Evolutionary conservation across 176 grass and related monocot species (phyloP).

Genomic region (Eragrostis curvula): DNA sequence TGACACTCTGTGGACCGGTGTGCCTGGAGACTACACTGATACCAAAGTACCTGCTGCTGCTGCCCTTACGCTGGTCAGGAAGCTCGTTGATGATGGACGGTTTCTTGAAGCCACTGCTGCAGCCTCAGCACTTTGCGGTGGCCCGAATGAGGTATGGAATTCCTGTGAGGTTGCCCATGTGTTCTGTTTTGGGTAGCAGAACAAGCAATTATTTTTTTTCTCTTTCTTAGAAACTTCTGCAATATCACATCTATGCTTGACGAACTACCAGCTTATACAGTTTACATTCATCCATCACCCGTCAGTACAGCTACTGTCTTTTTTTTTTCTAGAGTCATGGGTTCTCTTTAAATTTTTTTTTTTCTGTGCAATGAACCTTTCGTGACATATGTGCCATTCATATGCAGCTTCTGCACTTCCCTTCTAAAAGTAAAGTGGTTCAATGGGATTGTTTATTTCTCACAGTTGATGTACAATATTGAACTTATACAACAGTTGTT

Average conservation of each 20-base stretch:
- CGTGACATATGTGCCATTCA: not conserved
- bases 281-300: too few species aligned
- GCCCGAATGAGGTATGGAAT: slow-evolving; percentile 49
- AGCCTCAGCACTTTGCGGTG: slow-evolving; percentile 52
- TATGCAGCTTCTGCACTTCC: too few species aligned
- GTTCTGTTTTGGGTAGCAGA: not conserved
- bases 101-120: slow-evolving; percentile 55
- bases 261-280: not conserved
- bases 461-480: not conserved
- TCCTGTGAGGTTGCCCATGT: not conserved
- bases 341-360: not conserved
- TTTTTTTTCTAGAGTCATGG: not conserved
- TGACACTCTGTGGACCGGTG: slow-evolving; percentile 63
- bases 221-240: not conserved
- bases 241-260: not conserved
- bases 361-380: not conserved
- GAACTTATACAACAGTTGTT: not conserved
- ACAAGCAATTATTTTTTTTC: slow-evolving; percentile 10
- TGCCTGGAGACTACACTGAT: slow-evolving; percentile 64
- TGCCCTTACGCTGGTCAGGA: slow-evolving; percentile 58
- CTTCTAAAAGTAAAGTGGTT: not conserved
- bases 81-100: slow-evolving; percentile 55
- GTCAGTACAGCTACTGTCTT: not conserved
- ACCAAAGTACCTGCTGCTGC: slow-evolving; percentile 37
- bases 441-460: not conserved